phyloP scores from a whole-genome alignment of 1,284 basidiomycete genomes.

The Puccinia polysora region DNA sequence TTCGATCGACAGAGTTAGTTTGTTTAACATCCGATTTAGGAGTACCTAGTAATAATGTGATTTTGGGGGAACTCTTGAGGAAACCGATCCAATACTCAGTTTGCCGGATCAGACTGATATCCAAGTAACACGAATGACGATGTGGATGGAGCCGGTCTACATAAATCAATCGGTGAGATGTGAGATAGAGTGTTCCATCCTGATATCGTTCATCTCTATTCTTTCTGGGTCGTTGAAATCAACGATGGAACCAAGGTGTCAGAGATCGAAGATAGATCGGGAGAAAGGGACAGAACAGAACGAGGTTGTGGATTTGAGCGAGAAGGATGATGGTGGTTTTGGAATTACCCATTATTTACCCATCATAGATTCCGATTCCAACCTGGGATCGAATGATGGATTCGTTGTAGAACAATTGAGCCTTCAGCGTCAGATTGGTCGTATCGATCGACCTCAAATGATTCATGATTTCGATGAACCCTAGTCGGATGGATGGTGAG shows the following conservation, averaged over 20 bases:
- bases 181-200: conserved; percentile 68
- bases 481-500: too few relatives aligned
- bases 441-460: conserved; percentile 45
- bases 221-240: conserved; percentile 57
- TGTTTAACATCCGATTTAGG: conserved; percentile 37
- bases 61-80: conserved; percentile 81
- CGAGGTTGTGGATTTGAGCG: conserved; percentile 44
- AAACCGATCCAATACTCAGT: conserved; percentile 90
- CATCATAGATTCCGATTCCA: conserved; percentile 79
- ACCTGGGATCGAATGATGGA: conserved; percentile 68
- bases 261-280: conserved; percentile 12
- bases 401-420: conserved; percentile 63
- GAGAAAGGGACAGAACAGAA: conserved; percentile 23
- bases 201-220: conserved; percentile 73
- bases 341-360: conserved; percentile 57
- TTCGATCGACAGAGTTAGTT: conserved; percentile 48
- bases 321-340: conserved; percentile 43
- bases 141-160: conserved; percentile 61
- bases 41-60: conserved; percentile 66
- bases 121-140: conserved; percentile 57
- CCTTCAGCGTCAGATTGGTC: conserved; percentile 46
- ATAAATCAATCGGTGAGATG: conserved; percentile 80
- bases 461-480: conserved; percentile 45
- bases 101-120: conserved; percentile 64
- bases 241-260: background rate